Conservation (phyloP, 179 eudicot genomes). For the Nepenthes alata region DNA sequence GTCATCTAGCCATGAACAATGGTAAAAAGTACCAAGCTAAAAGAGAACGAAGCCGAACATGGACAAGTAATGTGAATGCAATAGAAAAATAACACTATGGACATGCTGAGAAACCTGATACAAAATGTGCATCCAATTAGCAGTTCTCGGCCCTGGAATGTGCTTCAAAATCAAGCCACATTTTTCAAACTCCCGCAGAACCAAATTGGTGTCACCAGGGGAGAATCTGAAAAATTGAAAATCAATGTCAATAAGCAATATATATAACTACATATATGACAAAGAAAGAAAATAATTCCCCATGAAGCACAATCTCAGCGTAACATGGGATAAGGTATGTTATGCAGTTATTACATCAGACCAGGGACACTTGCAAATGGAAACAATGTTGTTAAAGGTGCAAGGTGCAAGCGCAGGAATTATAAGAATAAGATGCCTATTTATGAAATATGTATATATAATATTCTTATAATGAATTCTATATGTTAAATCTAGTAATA, state of each 20-base stretch:
- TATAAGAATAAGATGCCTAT: too few species aligned
- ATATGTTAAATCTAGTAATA: too few species aligned
- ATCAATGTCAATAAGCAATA: background rate
- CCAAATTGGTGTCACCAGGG: constrained; percentile 82
- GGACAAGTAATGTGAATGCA: background rate
- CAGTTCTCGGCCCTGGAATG: constrained; percentile 83
- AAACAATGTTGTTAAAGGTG: too few species aligned
- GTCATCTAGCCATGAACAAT: background rate
- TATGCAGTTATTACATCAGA: too few species aligned
- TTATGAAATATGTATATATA: too few species aligned
- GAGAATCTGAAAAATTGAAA: constrained; percentile 41
- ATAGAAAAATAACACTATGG: background rate
- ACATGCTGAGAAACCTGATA: constrained; percentile 50
- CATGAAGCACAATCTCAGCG: background rate
- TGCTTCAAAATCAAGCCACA: constrained; percentile 83
- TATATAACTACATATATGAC: background rate
- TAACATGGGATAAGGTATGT: too few species aligned
- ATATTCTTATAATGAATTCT: too few species aligned
- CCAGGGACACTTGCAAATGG: too few species aligned
- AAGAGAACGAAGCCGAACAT: too few species aligned
- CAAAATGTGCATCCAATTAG: constrained; percentile 95
- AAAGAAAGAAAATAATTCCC: background rate
- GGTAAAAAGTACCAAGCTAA: background rate
- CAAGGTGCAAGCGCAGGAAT: too few species aligned
- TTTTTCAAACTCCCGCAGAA: constrained; percentile 89